Base-by-base conservation (phyloP, 1,284 basidiomycete species). In the Leccinum ponderosum region DNA sequence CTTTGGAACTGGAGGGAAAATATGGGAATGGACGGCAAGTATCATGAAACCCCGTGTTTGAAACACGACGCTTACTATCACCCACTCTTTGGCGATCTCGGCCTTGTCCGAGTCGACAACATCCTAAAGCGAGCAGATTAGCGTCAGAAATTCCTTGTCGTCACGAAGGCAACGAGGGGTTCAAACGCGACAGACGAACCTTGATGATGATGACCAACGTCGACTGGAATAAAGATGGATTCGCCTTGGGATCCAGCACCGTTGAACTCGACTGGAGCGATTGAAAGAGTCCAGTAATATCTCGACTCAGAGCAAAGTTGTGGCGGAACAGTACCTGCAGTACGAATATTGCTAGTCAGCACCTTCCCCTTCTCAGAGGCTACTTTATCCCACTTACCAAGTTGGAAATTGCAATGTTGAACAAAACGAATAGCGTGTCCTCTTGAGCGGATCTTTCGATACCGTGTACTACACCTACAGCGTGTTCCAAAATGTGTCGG, bases 351-450 rank as follows among this genome's bases (percentile, higher is more conserved):
- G 2, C 8, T 4, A 5, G 15, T 61, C 22, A 52, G n/a, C 8
- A 12, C 50, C 9, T 4, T 22, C 39, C 37, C 31, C 37, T 37
- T 11, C 3, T 3, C 12, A 12, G 4, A 8, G 50, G 3, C 4
- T 15, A 8, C 25, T 22, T 0, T 33, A 22, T 22, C 44, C 20
- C 9, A 31, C 59, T 59, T 59, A 61, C 62, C 65, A 88, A 67
- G 66, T 88, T 87, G 0, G 87, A 87, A 25, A 88, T 78, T 0
- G 87, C 86, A 1, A 83, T 84, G 65, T 86, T 87, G 71, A 87
- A 87, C 1, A 88, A 68, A 1, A 87, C 86, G 2, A 87, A 77
- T 1, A 87, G 72, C 0, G 82, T 84, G 57, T 87, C 87, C 65
- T 87, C 86, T 68, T 87, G 86, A 5, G 83, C 80, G 0, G 84